These are phyloP conservation scores for Cystofilobasidium bisporidii DNA, from an alignment of 768 basidiomycete genomes.

Conservation along the genomic window DNA sequence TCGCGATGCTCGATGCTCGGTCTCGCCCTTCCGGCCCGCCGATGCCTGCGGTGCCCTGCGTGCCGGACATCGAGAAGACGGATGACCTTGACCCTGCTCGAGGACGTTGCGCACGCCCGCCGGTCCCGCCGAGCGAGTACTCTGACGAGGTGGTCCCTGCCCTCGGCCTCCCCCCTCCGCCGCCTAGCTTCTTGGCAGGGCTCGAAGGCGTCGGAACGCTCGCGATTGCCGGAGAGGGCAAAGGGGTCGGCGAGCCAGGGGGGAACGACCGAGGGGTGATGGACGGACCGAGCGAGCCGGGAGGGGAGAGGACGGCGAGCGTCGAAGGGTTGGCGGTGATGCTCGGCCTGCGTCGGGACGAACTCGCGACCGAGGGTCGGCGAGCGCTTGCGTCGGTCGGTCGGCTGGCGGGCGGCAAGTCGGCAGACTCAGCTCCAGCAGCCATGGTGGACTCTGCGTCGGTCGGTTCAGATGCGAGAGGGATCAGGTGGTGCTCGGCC, in stretches of 20 bases:
- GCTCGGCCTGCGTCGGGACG: not conserved
- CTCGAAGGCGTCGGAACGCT: not conserved
- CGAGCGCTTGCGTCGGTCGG: too few species aligned
- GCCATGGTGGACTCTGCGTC: too few species aligned
- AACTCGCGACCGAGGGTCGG: not conserved
- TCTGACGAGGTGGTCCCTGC: not conserved
- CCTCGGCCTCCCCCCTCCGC: not conserved
- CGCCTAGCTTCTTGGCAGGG: not conserved
- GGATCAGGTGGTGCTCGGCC: slow-evolving; percentile 38
- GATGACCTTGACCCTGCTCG: not conserved
- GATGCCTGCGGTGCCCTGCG: too few species aligned
- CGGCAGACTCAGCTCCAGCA: too few species aligned
- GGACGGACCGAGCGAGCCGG: not conserved
- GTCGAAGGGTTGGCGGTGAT: not conserved
- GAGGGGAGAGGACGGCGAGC: not conserved
- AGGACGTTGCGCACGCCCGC: slow-evolving; percentile 38
- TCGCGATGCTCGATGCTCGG: too few species aligned
- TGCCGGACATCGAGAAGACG: not conserved
- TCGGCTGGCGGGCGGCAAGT: too few species aligned
- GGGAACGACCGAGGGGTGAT: not conserved
- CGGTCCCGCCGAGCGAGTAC: slow-evolving; percentile 40
- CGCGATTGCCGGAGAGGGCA: too few species aligned
- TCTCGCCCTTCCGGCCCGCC: too few species aligned
- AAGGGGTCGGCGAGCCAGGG: not conserved
- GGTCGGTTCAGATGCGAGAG: slow-evolving; percentile 25